Conservation (phyloP, 2,329 filamentous ascomycete species). For the Penicillium sp. region DNA sequence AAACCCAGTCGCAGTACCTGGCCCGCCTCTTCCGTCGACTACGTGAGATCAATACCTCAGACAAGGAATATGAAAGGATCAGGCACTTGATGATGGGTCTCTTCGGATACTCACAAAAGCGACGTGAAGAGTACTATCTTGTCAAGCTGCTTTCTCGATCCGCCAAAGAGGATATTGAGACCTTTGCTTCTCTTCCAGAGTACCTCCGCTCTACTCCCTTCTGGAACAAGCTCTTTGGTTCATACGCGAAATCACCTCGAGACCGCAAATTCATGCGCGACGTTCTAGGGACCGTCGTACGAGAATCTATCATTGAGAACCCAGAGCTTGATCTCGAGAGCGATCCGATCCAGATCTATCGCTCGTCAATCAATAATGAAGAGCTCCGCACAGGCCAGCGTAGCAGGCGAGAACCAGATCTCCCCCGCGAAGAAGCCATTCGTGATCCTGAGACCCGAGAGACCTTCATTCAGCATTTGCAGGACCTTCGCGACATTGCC, state of each 20-base stretch:
- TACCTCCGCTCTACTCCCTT: slow-evolving; percentile 90
- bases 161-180: slow-evolving; percentile 82
- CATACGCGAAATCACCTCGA: slow-evolving; percentile 86
- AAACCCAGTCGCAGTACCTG: slow-evolving; percentile 95
- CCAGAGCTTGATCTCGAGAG: slow-evolving; percentile 90
- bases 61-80: slow-evolving; percentile 90
- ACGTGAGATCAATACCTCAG: slow-evolving; percentile 79
- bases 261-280: slow-evolving; percentile 92
- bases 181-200: slow-evolving; percentile 74
- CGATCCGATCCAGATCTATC: slow-evolving; percentile 96
- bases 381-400: slow-evolving; percentile 88
- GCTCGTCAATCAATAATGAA: slow-evolving; percentile 94
- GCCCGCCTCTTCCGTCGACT: slow-evolving; percentile 84
- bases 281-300: slow-evolving; percentile 80
- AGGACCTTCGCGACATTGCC: slow-evolving; percentile 90
- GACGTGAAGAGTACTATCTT: slow-evolving; percentile 94
- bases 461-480: slow-evolving; percentile 91
- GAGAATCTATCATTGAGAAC: slow-evolving; percentile 91
- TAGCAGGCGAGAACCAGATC: slow-evolving; percentile 78
- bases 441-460: slow-evolving; percentile 89
- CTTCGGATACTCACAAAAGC: slow-evolving; percentile 96
- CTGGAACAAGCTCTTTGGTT: slow-evolving; percentile 83
- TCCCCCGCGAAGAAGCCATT: slow-evolving; percentile 92
- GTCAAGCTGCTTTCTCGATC: slow-evolving; percentile 84
- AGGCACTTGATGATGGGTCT: slow-evolving; percentile 95